Evolutionary conservation across 768 basidiomycete genomes (phyloP).

Genomic region (Naganishia vishniacii): DNA sequence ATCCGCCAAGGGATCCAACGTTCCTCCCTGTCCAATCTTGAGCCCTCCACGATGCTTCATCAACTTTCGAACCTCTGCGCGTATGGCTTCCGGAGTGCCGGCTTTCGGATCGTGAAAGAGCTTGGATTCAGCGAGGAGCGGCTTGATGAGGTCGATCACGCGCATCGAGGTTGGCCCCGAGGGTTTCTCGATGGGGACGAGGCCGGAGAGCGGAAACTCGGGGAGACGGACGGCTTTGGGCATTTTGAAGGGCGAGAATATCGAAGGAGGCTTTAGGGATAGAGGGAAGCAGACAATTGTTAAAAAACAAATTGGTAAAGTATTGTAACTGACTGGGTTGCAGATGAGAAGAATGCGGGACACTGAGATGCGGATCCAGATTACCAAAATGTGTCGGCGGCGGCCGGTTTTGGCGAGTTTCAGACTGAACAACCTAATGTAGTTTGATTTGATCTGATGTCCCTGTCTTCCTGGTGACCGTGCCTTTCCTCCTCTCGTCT

Average conservation of each 20-base stretch:
- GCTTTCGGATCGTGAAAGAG: conserved; percentile 58
- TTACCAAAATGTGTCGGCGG: not conserved
- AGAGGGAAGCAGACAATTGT: too few relatives aligned
- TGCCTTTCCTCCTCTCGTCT: not conserved
- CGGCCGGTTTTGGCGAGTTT: too few relatives aligned
- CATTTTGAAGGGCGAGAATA: conserved; percentile 30
- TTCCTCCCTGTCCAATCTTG: conserved; percentile 60
- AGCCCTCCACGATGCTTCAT: conserved; percentile 52
- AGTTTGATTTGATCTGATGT: too few relatives aligned
- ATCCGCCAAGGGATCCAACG: conserved; percentile 91
- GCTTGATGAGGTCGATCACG: conserved; percentile 75
- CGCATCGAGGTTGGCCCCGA: conserved; percentile 91
- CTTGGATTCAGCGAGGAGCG: conserved; percentile 66
- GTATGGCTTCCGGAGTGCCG: conserved; percentile 19
- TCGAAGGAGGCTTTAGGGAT: not conserved
- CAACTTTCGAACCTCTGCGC: conserved; percentile 30
- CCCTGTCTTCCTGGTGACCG: too few relatives aligned
- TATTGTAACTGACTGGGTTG: too few relatives aligned
- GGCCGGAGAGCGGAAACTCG: conserved; percentile 47
- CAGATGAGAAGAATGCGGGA: too few relatives aligned
- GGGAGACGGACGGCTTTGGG: conserved; percentile 40
- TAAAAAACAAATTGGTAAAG: too few relatives aligned
- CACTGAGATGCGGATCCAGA: not conserved
- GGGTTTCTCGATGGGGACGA: conserved; percentile 87
- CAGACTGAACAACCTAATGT: too few relatives aligned